Conservation (phyloP, 768 basidiomycete species). For the Pleurotus citrinopileatus region DNA sequence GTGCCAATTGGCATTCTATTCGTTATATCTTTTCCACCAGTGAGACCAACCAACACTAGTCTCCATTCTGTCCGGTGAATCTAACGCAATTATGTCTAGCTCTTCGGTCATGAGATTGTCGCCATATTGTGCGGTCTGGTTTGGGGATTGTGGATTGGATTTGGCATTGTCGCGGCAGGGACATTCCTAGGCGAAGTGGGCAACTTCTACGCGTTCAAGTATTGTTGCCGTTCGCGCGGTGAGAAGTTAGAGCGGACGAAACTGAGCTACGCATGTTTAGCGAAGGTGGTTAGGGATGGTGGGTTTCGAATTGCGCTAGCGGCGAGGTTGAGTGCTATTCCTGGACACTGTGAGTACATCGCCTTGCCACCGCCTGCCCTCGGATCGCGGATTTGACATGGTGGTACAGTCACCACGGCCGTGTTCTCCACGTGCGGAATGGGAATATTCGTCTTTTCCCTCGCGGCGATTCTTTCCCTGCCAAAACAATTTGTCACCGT, state of each 20-base stretch:
- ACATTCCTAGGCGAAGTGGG: conserved; percentile 86
- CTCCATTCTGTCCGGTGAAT: background rate
- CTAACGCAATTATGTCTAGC: conserved; percentile 29
- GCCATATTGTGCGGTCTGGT: conserved; percentile 87
- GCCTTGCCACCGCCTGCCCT: conserved; percentile 9
- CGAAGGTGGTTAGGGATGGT: conserved; percentile 76
- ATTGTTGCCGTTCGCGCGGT: conserved; percentile 70
- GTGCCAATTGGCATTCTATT: conserved; percentile 83
- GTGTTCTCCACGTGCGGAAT: conserved; percentile 90
- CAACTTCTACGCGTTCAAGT: conserved; percentile 88
- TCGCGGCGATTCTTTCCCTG: conserved; percentile 79
- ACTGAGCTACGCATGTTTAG: conserved; percentile 58
- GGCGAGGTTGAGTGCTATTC: conserved; percentile 78
- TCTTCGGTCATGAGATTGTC: conserved; percentile 92
- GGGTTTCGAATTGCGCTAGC: conserved; percentile 84
- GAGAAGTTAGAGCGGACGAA: conserved; percentile 66
- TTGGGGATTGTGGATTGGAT: conserved; percentile 87
- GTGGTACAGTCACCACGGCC: conserved; percentile 70
- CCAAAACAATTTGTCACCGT: conserved; percentile 93
- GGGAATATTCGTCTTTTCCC: conserved; percentile 69
- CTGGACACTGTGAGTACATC: conserved; percentile 67
- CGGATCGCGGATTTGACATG: background rate
- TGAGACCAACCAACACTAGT: conserved; percentile 23
- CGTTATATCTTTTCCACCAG: conserved; percentile 84
- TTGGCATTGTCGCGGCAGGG: conserved; percentile 81